phyloP scores from a whole-genome alignment of 768 basidiomycete species.

The Termitomyces sp. region DNA sequence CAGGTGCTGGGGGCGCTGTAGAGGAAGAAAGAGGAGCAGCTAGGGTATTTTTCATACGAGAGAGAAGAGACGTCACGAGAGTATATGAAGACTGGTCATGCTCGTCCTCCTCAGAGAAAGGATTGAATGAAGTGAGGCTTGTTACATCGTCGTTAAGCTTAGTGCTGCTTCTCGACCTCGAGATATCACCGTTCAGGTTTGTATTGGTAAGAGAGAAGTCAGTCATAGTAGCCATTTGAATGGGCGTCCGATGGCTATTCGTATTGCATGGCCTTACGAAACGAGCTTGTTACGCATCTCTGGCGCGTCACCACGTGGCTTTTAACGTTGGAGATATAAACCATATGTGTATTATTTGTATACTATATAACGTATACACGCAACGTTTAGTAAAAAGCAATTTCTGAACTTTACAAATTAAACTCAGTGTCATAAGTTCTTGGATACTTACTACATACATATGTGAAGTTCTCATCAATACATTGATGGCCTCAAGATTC shows the following conservation, averaged over 20 bases:
- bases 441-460: too few relatives aligned
- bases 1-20: conserved; percentile 38
- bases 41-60: conserved; percentile 77
- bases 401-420: too few relatives aligned
- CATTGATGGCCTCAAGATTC: too few relatives aligned
- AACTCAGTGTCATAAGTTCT: too few relatives aligned
- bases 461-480: too few relatives aligned
- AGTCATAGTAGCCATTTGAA: background rate
- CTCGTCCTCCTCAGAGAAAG: conserved; percentile 91
- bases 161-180: conserved; percentile 61
- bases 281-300: background rate
- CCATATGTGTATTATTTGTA: too few relatives aligned
- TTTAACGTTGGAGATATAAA: too few relatives aligned
- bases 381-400: too few relatives aligned
- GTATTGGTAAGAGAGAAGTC: conserved; percentile 22
- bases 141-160: conserved; percentile 60
- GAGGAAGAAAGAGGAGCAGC: conserved; percentile 62
- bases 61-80: conserved; percentile 76
- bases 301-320: conserved; percentile 4
- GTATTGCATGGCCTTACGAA: background rate
- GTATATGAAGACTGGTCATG: conserved; percentile 86
- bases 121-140: conserved; percentile 84
- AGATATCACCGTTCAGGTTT: conserved; percentile 40
- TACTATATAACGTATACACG: too few relatives aligned
- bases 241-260: background rate